A percentile compares a stretch with the other conserved stretches of the same genome.
These are phyloP conservation scores for Lizonia empirigonia DNA, from an alignment of 2,329 filamentous ascomycete species.

Conservation along the genomic window DNA sequence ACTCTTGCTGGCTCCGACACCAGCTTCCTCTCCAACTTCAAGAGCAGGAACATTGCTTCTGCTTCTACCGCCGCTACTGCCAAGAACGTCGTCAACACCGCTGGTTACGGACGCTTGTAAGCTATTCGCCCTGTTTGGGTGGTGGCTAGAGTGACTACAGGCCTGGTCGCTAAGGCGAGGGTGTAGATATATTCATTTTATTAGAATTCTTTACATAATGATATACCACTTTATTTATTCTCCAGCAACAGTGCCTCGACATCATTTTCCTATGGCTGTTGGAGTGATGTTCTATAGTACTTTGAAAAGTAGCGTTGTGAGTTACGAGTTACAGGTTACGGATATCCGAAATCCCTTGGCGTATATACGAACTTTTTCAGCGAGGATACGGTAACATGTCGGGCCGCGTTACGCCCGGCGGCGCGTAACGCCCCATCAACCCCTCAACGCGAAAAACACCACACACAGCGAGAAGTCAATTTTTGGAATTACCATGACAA, in stretches of 20 bases:
- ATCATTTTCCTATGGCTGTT: too few species aligned
- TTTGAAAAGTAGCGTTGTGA: too few species aligned
- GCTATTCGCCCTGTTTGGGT: background rate
- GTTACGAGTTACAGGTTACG: too few species aligned
- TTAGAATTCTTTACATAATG: conserved; percentile 11
- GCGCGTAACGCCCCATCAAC: too few species aligned
- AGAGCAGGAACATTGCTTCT: conserved; percentile 59
- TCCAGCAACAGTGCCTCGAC: background rate
- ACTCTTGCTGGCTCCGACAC: conserved; percentile 48
- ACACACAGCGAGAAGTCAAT: too few species aligned
- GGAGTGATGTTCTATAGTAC: too few species aligned
- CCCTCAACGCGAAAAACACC: too few species aligned
- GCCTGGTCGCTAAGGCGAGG: background rate
- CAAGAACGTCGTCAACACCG: conserved; percentile 29
- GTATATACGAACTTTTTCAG: too few species aligned
- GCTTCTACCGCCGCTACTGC: conserved; percentile 36
- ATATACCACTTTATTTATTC: conserved; percentile 1
- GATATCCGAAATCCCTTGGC: too few species aligned
- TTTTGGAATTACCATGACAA: too few species aligned
- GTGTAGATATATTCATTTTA: conserved; percentile 6
- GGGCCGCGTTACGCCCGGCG: too few species aligned
- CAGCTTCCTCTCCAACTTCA: conserved; percentile 58
- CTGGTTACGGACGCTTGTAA: conserved; percentile 36
- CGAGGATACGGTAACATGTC: too few species aligned
- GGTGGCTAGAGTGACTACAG: background rate